Evolutionary conservation across 352 stramenopile genomes (phyloP), one percentile per base, ranked within the genome.

Genomic region (Phytophthora tentaculata): DNA sequence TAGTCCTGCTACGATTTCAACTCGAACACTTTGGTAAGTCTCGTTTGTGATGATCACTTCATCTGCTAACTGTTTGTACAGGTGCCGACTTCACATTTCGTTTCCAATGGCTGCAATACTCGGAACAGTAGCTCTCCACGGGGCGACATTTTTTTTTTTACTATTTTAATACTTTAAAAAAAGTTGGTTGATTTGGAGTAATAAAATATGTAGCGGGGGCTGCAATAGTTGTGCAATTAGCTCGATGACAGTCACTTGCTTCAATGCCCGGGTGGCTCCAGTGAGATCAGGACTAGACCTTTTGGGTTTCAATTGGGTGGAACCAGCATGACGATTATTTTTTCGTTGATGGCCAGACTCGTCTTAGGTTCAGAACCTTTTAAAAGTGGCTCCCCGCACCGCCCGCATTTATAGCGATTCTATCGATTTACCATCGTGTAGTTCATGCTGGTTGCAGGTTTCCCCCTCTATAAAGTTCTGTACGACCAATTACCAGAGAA

Each of bases 1-100:
- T 67, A 8, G 23, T 24, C 20, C 17, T 71, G n/a, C 32, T 72
- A 12, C 43, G 61, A n/a, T 63, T 68, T 48, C 57, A 72, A 44
- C 51, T 72, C 0, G 29, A 17, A 9, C 64, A 72, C 20, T 24
- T 68, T 6, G 64, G 57, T 72, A 48, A 49, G 28, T 16, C 12
- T 13, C n/a, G 6, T n/a, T 19, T n/a, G 35, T 6, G n/a, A 14
- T 43, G 35, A 6, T 43, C 3, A 6, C 3, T 43, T 6, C 14
- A n/a, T 19, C 35, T n/a, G 14, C 35, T 48, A 48, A 23, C n/a
- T 48, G 17, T 4, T 23, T 45, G 14, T 45, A 9, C 41, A 48
- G 41, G 41, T 26, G n/a, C 41, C 19, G 41, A 48, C n/a, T 48
- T 48, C 41, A 48, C 41, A 24, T 48, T 48, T 24, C 41, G n/a